A percentile compares a stretch with the other conserved stretches of the same genome.
These are phyloP conservation scores for Mycena olivaceomarginata DNA, from an alignment of 768 basidiomycete genomes.

Conservation along the genomic window DNA sequence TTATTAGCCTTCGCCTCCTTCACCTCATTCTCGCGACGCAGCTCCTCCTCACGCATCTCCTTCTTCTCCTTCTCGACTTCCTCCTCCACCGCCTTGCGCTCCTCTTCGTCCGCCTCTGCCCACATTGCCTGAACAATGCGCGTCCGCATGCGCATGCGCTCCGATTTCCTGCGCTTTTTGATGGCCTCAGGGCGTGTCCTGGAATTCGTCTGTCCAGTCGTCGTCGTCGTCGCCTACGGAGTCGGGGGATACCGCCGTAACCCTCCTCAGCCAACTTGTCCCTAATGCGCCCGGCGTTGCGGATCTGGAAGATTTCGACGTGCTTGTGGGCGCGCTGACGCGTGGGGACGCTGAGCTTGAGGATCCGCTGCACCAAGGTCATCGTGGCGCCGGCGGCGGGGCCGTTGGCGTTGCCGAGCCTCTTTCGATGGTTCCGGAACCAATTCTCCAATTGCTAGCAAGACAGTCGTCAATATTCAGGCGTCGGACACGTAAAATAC, in stretches of 20 bases:
- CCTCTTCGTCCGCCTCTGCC: not conserved
- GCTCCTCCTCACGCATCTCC: not conserved
- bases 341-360: not conserved
- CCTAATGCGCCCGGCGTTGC: not conserved
- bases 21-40: not conserved
- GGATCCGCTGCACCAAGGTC: not conserved
- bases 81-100: not conserved
- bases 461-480: not conserved
- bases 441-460: constrained; percentile 9
- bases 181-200: not conserved
- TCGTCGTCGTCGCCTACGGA: not conserved
- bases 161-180: not conserved
- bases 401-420: not conserved
- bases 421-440: constrained; percentile 6
- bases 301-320: not conserved
- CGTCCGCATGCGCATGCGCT: not conserved
- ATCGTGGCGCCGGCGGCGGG: not conserved
- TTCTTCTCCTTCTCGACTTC: not conserved
- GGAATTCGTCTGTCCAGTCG: not conserved
- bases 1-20: not conserved
- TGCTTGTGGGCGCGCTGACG: not conserved
- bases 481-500: not conserved
- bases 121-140: not conserved
- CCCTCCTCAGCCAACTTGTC: not conserved
- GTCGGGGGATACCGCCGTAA: not conserved